Conservation (phyloP, 257 asterid genomes). For the Solanum tacnaense region DNA sequence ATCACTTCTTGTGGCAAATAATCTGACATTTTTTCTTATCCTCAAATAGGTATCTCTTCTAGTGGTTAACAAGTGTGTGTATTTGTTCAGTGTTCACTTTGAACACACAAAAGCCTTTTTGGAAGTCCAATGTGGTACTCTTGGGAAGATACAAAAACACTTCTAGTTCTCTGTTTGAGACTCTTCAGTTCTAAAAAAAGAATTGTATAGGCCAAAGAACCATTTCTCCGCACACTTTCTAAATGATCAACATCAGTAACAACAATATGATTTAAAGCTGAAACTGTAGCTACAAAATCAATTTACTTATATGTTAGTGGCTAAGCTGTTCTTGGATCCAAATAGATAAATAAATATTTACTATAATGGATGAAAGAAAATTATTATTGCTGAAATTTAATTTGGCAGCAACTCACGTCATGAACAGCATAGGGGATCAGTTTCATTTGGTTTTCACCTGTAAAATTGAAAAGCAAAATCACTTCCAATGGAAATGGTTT, state of each 20-base stretch:
- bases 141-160: not conserved
- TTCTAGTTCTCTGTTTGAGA: not conserved
- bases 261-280: not conserved
- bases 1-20: conserved; percentile 7
- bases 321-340: not conserved
- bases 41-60: too few relatives aligned
- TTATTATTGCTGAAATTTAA: not conserved
- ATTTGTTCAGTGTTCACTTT: not conserved
- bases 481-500: not conserved
- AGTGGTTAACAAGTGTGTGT: not conserved
- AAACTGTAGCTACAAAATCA: not conserved
- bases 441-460: conserved; percentile 51
- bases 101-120: not conserved
- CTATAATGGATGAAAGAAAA: not conserved
- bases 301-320: not conserved
- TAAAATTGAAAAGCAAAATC: not conserved
- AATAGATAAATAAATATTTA: too few relatives aligned
- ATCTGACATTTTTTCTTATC: not conserved
- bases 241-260: not conserved
- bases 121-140: not conserved
- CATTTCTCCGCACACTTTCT: not conserved
- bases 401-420: conserved; percentile 22
- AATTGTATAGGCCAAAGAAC: too few relatives aligned
- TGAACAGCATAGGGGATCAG: conserved; percentile 47
- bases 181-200: not conserved